phyloP scores from a whole-genome alignment of 371 early-diverging fungal genomes.

The Zopfochytrium polystomum region DNA sequence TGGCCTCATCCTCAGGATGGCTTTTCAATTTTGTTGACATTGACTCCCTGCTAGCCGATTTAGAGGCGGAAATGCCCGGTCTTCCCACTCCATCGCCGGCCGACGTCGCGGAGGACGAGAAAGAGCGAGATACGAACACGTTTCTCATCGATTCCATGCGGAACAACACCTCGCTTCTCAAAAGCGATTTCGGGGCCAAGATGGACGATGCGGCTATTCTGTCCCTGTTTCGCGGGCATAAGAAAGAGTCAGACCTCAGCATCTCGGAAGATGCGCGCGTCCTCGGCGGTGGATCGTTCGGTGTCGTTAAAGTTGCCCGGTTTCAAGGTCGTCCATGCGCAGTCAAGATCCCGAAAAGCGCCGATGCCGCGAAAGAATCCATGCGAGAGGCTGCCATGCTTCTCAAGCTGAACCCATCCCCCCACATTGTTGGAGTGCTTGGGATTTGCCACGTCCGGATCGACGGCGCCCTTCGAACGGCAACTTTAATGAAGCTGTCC shows the following conservation, averaged over 20 bases:
- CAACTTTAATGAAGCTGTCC: not conserved
- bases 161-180: not conserved
- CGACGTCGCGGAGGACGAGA: not conserved
- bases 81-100: no score
- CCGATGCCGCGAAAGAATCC: not conserved
- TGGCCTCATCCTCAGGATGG: not conserved
- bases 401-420: constrained; percentile 4
- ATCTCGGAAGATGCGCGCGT: not conserved
- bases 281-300: not conserved
- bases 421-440: constrained; percentile 1
- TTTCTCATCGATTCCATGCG: not conserved
- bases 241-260: not conserved
- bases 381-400: constrained; percentile 4
- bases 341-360: constrained; percentile 1
- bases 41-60: not conserved
- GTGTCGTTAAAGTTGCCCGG: not conserved
- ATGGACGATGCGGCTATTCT: not conserved
- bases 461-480: not conserved
- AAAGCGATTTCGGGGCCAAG: not conserved
- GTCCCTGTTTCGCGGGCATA: not conserved
- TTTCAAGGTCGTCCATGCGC: not conserved
- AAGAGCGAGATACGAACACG: not conserved
- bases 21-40: not conserved
- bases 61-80: not conserved
- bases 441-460: not conserved